Base-by-base conservation (phyloP, 345 rosid genomes). In the Lenwebbia sp. region DNA sequence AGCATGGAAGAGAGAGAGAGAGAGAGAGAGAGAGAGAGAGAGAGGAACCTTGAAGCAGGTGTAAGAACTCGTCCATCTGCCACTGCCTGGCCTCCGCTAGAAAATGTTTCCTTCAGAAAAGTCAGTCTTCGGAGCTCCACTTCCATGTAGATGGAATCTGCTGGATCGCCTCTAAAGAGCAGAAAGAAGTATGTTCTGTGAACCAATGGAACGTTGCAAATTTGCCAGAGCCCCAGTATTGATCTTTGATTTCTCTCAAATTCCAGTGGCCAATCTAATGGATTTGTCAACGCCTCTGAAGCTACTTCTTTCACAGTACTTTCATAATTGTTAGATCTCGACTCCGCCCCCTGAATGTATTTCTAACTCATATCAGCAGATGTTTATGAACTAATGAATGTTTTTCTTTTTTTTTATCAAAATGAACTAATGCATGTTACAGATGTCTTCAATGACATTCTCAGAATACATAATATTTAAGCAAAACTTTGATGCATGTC, bases 151-250 rank as follows among this genome's bases (percentile, higher is more conserved):
- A 95, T 93, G 58, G 98, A 96, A 93, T 97, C 99, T 3, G 93
- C 84, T n/a, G 93, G 95, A 84, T 97, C 99, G 56, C 99, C 99
- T 87, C 90, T 94, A 87, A 97, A 95, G 86, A 97, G 98, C 91
- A 97, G 90, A 92, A 92, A 96, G 91, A 97, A 97, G 87, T 96
- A 97, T 11, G 99, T 97, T 89, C 99, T 92, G 89, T 97, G 98
- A 82, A 96, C 91, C 92, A 97, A 85, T 37, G 99, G 94, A 84
- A 93, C 95, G 84, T 94, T 90, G 90, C 99, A 97, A 86, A 91
- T 87, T 86, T 95, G 95, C 99, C 99, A 97, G 53, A 97, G 95
- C 76, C 92, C 98, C 37, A 97, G 86, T 83, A 96, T 94, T 23
- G 90, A 90, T 88, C 89, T 91, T 89, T 91, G 96, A 89, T 86